phyloP scores from a whole-genome alignment of 306 rosid genomes.

The Cicer judaicum region DNA sequence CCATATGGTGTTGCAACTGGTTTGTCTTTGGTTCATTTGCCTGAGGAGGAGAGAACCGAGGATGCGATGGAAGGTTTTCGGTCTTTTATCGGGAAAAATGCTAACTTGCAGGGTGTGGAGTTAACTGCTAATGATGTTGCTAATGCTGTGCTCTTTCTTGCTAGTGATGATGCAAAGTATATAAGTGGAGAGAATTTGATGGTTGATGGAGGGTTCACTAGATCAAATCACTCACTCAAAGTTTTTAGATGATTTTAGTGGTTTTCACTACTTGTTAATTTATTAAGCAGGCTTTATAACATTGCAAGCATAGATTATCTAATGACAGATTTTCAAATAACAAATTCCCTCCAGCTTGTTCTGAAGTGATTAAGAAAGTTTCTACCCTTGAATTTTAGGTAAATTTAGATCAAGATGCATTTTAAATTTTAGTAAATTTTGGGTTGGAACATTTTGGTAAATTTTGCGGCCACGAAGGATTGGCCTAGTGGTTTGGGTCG shows the following conservation, averaged over 20 bases:
- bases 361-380: neutral
- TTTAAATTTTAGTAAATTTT: neutral
- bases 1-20: slow-evolving; percentile 66
- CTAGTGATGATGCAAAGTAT: slow-evolving; percentile 77
- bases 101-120: slow-evolving; percentile 79
- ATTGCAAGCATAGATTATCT: neutral
- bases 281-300: neutral
- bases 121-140: slow-evolving; percentile 70
- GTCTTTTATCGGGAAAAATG: slow-evolving; percentile 44
- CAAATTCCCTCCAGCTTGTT: neutral
- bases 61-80: slow-evolving; percentile 57
- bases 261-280: neutral
- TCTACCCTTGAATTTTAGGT: slow-evolving; percentile 1
- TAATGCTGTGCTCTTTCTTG: slow-evolving; percentile 81
- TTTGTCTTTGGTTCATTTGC: slow-evolving; percentile 73
- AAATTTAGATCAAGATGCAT: neutral
- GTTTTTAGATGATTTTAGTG: slow-evolving; percentile 62
- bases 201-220: slow-evolving; percentile 79
- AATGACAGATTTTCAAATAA: slow-evolving; percentile 1
- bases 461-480: too few relatives aligned
- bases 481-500: too few relatives aligned
- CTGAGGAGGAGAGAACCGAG: slow-evolving; percentile 69
- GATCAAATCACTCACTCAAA: slow-evolving; percentile 55
- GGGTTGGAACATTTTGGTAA: too few relatives aligned
- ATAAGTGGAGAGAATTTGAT: slow-evolving; percentile 76